Conservation (phyloP, 2,329 filamentous ascomycete species). For the Trematosphaeria pertusa region DNA sequence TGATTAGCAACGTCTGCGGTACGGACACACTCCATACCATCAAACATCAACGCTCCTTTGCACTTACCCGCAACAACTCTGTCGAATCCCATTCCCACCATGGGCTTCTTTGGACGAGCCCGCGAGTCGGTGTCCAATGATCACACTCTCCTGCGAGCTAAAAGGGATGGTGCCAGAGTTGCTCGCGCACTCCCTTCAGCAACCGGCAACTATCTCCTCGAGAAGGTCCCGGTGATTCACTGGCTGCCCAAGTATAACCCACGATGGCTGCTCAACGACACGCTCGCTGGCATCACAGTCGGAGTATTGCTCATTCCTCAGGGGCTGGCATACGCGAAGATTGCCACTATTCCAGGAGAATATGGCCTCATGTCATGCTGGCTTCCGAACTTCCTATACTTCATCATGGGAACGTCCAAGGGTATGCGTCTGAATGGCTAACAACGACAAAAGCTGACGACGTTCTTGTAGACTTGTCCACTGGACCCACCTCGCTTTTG, state of each 20-base stretch:
- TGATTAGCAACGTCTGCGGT: too few species aligned
- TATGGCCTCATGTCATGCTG: constrained; percentile 95
- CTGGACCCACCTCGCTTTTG: constrained; percentile 70
- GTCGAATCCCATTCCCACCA: constrained; percentile 13
- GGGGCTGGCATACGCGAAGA: constrained; percentile 90
- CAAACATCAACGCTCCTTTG: too few species aligned
- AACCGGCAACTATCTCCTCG: constrained; percentile 62
- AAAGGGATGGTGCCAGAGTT: constrained; percentile 40
- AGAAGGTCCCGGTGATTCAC: constrained; percentile 67
- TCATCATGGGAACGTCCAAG: constrained; percentile 98
- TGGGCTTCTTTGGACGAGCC: constrained; percentile 31
- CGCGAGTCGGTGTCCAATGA: constrained; percentile 31
- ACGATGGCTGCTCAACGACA: constrained; percentile 67
- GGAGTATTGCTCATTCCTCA: constrained; percentile 90
- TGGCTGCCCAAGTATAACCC: constrained; percentile 69
- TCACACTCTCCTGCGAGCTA: constrained; percentile 34
- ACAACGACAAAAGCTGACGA: constrained; percentile 7
- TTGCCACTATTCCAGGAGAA: constrained; percentile 80
- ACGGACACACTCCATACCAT: too few species aligned
- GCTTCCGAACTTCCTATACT: constrained; percentile 93
- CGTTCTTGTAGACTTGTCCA: constrained; percentile 95
- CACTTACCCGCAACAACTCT: neutral
- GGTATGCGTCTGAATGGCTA: constrained; percentile 50
- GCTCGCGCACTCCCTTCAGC: constrained; percentile 58
- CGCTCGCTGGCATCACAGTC: constrained; percentile 66